Conservation (phyloP, 2,329 filamentous ascomycete species). For the Cercospora sp. region DNA sequence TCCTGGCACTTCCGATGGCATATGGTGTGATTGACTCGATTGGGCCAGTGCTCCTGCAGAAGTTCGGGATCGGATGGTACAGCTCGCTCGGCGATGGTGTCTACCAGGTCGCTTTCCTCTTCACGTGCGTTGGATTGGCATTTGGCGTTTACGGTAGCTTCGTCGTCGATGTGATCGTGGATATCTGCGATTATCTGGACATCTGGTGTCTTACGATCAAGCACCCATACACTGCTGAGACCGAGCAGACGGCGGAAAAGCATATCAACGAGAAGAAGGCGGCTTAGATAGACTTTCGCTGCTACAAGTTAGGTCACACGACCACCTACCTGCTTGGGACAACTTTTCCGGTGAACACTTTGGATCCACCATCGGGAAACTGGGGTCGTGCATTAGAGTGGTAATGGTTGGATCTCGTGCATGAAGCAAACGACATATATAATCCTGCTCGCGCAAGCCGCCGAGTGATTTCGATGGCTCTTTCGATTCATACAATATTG, state of each 20-base stretch:
- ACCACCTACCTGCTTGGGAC: conserved; percentile 9
- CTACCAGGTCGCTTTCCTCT: conserved; percentile 92
- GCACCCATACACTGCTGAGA: conserved; percentile 58
- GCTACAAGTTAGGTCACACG: conserved; percentile 3
- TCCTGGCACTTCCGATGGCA: conserved; percentile 74
- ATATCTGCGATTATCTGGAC: conserved; percentile 96
- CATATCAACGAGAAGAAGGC: conserved; percentile 25
- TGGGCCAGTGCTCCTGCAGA: conserved; percentile 64
- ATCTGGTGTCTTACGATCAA: conserved; percentile 99
- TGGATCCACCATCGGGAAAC: conserved; percentile 1
- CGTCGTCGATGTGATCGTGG: conserved; percentile 93
- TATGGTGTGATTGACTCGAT: conserved; percentile 78
- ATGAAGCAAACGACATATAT: conserved; percentile 11
- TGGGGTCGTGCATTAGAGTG: conserved; percentile 1
- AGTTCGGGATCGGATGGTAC: conserved; percentile 65
- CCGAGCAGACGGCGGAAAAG: conserved; percentile 25
- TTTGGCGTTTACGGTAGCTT: conserved; percentile 96
- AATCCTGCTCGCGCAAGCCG: background rate
- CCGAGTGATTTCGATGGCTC: background rate
- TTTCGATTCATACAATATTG: background rate
- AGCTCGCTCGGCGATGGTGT: conserved; percentile 66
- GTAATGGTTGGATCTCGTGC: background rate
- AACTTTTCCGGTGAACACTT: conserved; percentile 11
- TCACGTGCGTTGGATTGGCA: conserved; percentile 79
- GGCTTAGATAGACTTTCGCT: conserved; percentile 8